Evolutionary conservation across 148 eudicot genomes (phyloP), one percentile per base, ranked within the genome.

Genomic region (Rhododendron kiyosumense): DNA sequence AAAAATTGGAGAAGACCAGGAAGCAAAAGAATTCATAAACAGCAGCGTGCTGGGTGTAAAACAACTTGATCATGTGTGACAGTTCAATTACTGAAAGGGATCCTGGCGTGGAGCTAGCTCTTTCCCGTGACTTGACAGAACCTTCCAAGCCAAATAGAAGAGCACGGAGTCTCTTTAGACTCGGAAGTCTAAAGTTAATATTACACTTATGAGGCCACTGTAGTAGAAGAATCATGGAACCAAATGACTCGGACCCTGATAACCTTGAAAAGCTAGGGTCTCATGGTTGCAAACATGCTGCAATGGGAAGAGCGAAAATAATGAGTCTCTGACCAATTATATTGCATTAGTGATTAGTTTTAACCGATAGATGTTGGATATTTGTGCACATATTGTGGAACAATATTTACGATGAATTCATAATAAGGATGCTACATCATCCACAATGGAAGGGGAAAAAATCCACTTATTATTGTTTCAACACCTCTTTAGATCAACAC

Each of bases 221-320:
- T 94, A 41, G 45, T 49, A 87, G 93, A 90, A 91, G 96, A 85
- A 86, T 96, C 48, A 32, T 91, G 88, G 96, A 96, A 81, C 87
- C 98, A 81, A 93, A 95, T 84, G 97, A 92, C 78, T 92, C 95
- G 67, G 96, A 93, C 67, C 78, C 89, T 45, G 91, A 90, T n/a
- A 87, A 90, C 81, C 86, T 91, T 14, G 89, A 91, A 49, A 92
- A 91, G 90, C 95, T 95, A 79, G 88, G 87, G 10, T 89, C 92
- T 67, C 96, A 94, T 91, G 98, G 98, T 83, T 93, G 94, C 49
- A 91, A 78, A 80, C 89, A 79, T 79, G 88, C 76, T 79, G 91
- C 87, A 65, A 80, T 48, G 88, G 89, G 28, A 90, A 86, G 83
- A 88, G 77, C 81, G 91, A 81, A 84, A 92, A 89, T 28, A 81